These are phyloP conservation scores for Venturia aucupariae DNA, from an alignment of 2,329 filamentous ascomycete genomes.

Conservation along the genomic window DNA sequence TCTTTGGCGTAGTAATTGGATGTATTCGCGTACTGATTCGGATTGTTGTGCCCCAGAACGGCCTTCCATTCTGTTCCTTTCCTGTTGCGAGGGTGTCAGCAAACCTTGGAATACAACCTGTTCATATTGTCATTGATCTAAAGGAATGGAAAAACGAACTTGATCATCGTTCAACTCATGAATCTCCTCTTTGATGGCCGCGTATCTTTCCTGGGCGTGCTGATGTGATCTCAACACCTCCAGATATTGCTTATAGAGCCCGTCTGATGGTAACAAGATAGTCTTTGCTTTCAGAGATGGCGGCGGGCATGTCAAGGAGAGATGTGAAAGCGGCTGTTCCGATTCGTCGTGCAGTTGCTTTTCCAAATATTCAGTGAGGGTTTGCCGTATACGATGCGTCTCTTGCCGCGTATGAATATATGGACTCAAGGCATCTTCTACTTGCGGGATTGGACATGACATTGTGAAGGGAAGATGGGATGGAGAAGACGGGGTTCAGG, in stretches of 20 bases:
- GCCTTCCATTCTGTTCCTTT: constrained; percentile 23
- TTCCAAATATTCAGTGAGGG: constrained; percentile 20
- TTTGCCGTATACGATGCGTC: constrained; percentile 27
- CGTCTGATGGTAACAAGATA: constrained; percentile 32
- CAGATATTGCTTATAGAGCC: constrained; percentile 36
- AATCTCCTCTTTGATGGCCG: constrained; percentile 25
- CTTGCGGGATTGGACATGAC: constrained; percentile 28
- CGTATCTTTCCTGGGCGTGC: constrained; percentile 31
- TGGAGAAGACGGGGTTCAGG: background rate
- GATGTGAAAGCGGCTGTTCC: constrained; percentile 24
- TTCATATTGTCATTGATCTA: background rate
- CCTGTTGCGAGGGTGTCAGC: background rate
- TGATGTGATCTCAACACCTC: constrained; percentile 35
- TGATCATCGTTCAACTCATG: constrained; percentile 17
- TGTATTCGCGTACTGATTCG: constrained; percentile 25
- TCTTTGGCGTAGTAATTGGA: constrained; percentile 37
- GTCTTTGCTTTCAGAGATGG: constrained; percentile 24
- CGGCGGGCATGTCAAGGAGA: constrained; percentile 25
- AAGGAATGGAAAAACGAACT: background rate
- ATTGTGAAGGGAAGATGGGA: background rate
- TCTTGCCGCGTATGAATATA: constrained; percentile 30
- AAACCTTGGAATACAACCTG: background rate
- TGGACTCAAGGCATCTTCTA: constrained; percentile 27
- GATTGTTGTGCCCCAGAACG: constrained; percentile 7
- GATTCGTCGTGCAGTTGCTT: constrained; percentile 12